A percentile compares a stretch with the other conserved stretches of the same genome.
Evolutionary conservation across 1,139 yeast genomes (phyloP).

Genomic region (Protomyces macrosporus): DNA sequence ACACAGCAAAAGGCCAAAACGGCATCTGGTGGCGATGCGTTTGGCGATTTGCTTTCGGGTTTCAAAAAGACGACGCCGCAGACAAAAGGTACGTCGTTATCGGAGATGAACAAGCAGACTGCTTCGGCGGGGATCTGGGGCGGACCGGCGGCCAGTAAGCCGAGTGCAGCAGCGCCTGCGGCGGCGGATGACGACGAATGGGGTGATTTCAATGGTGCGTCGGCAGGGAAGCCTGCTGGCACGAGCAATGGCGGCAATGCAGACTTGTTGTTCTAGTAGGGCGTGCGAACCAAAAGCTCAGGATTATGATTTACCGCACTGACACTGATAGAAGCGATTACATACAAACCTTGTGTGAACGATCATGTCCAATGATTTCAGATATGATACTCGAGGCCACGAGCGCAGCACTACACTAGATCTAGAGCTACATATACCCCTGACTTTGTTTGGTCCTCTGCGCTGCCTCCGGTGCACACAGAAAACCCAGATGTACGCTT

Average conservation of each 20-base stretch:
- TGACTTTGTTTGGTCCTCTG: too few species aligned
- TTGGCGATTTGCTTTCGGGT: constrained; percentile 18
- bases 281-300: too few species aligned
- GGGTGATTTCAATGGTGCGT: constrained; percentile 18
- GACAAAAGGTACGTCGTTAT: constrained; percentile 15
- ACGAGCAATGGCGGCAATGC: neutral
- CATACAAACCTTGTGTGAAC: too few species aligned
- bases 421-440: too few species aligned
- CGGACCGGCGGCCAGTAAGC: neutral
- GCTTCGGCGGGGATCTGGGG: constrained; percentile 25
- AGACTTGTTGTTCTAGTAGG: constrained; percentile 5
- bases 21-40: constrained; percentile 2
- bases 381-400: too few species aligned
- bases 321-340: too few species aligned
- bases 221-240: neutral
- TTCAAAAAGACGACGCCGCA: constrained; percentile 16
- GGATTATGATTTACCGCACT: too few species aligned
- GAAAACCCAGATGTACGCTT: too few species aligned
- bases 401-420: too few species aligned
- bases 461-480: too few species aligned
- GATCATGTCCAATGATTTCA: too few species aligned
- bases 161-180: neutral
- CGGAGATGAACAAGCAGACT: constrained; percentile 24
- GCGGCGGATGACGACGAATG: constrained; percentile 12
- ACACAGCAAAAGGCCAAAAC: constrained; percentile 6